Conservation (phyloP, 306 rosid species). For the Rosa lucieae region DNA sequence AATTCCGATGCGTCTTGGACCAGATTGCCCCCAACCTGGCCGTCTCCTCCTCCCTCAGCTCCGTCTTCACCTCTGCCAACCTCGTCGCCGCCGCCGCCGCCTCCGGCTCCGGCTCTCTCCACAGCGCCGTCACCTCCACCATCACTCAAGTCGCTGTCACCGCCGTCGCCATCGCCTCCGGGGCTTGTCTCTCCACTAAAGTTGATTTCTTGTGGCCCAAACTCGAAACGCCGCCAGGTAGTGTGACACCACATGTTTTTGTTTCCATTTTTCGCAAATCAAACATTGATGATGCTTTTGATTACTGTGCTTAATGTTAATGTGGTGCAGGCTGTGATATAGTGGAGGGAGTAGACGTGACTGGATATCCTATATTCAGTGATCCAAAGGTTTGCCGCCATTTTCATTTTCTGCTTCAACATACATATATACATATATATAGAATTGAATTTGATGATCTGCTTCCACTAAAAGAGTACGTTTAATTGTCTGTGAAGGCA, state of each 20-base stretch:
- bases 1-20: conserved; percentile 53
- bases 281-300: neutral
- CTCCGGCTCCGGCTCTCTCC: conserved; percentile 52
- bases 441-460: neutral
- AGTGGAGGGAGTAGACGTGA: conserved; percentile 89
- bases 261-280: neutral
- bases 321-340: conserved; percentile 60
- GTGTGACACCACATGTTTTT: neutral
- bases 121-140: conserved; percentile 86
- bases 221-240: conserved; percentile 79
- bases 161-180: conserved; percentile 95
- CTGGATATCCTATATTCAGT: conserved; percentile 74
- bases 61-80: conserved; percentile 60
- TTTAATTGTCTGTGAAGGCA: conserved; percentile 67
- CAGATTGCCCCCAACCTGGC: conserved; percentile 41
- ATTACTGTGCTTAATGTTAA: neutral
- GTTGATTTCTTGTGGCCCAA: conserved; percentile 96
- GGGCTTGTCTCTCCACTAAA: conserved; percentile 94
- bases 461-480: conserved; percentile 49
- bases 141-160: conserved; percentile 96
- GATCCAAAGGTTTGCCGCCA: conserved; percentile 74
- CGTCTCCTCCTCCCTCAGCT: conserved; percentile 56
- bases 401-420: neutral
- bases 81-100: conserved; percentile 63
- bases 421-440: neutral